Base-by-base conservation (phyloP, 257 asterid genomes). In the Rehmannia glutinosa region DNA sequence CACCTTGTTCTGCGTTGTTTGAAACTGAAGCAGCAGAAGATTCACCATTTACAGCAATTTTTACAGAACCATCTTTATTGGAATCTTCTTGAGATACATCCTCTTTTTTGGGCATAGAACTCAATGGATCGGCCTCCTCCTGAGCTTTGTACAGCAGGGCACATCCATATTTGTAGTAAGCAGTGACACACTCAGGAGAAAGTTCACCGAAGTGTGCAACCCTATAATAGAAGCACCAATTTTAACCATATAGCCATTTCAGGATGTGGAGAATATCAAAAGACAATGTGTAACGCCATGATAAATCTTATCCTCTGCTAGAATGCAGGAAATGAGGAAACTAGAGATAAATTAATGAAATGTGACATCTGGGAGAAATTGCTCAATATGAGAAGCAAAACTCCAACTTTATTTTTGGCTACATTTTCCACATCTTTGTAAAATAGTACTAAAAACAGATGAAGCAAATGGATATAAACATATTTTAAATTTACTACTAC, bases 101-200 rank as follows among this genome's bases (percentile, higher is more conserved):
- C 27, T 88, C 91, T 65, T 84, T 94, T 66, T 82, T 88, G 1
- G 98, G 96, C 80, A 94, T 76, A 64, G 91, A 67, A 47, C 46
- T 98, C 72, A 94, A 76, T 50, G 98, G 99, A 77, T 94, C 98
- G 47, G 98, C 82, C 80, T 94, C 99, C 25, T 80, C 88, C 77
- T 83, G 99, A 52, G 99, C 95, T 84, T 94, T 94, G 79, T 73
- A 80, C 45, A 94, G 81, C 69, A 77, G 70, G 11, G 82, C 78
- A 24, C 82, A 51, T 39, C 82, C 78, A 77, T 87, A 94, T 75
- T 89, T 87, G 77, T 87, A 91, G 81, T 94, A 91, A 20, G 99
- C 83, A 69, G 74, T 63, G 70, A 83, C 83, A 73, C 99, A 94
- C 64, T 88, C 91, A 24, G 95, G 95, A 71, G 96, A 84, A 64